Base-by-base conservation (phyloP, 129 eudicot genomes). In the Chrysanthemum makinoi region DNA sequence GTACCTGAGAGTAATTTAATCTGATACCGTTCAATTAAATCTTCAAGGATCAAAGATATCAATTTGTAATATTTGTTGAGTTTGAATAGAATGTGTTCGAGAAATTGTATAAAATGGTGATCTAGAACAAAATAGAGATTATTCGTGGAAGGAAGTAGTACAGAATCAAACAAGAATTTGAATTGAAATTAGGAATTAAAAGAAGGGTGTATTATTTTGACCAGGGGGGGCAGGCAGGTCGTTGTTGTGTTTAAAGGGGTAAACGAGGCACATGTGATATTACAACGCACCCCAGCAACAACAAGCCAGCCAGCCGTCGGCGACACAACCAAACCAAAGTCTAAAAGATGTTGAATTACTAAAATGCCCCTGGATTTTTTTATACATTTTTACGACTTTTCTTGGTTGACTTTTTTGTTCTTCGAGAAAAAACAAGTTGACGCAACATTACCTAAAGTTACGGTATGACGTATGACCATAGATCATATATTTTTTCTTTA, bases 251-350 rank as follows among this genome's bases (percentile, higher is more conserved):
- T 35, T 35, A 6, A 35, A 19, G 26, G 63, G n/a, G n/a, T 1
- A 16, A 75, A 75, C 61, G 62, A 49, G 65, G 72, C 35, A 66
- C 81, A 70, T 73, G 75, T 77, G 77, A 54, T 16, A 62, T 77
- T 66, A 55, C 81, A 70, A 70, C 76, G 76, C 56, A 65, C 53
- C 7, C 43, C 43, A 35, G 8, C 43, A 35, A 35, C 44, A 35
- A 7, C 9, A 6, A 35, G 44, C 44, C 44, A 35, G 44, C 6
- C 73, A 70, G 76, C 81, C 81, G 77, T 70, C 77, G 76, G 60
- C 81, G 76, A 70, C 50, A 51, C 6, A 20, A 69, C 53, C 62
- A 69, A 69, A 54, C 26, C 20, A 1, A 52, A 11, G 7, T 12
- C 5, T 51, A 3, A 12, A 50, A 51, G 13, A 28, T 4, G 46